Percentiles rank a stretch among this genome's conserved stretches.
Conservation (phyloP, 345 rosid genomes). For the Raphanus sativus region DNA sequence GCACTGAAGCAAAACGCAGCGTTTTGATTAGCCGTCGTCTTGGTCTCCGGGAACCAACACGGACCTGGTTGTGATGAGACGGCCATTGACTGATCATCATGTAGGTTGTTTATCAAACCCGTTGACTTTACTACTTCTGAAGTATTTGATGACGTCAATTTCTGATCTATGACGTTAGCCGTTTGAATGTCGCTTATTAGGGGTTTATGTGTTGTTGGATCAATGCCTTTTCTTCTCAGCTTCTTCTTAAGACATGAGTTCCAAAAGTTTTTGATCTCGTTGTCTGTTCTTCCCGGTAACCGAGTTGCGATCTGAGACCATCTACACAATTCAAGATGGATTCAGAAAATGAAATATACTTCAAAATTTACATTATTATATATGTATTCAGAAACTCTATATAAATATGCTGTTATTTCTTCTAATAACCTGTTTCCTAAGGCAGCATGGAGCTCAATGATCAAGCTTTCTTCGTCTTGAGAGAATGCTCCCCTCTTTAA, state of each 20-base stretch:
- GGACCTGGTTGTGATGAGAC: constrained; percentile 31
- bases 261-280: constrained; percentile 70
- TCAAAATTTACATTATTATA: background rate
- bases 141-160: constrained; percentile 25
- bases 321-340: constrained; percentile 32
- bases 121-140: constrained; percentile 37
- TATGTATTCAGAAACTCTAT: background rate
- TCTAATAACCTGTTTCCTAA: constrained; percentile 56
- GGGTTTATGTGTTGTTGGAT: constrained; percentile 41
- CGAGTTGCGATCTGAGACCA: constrained; percentile 72
- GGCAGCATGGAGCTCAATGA: constrained; percentile 57
- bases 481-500: constrained; percentile 79
- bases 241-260: constrained; percentile 67
- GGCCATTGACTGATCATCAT: constrained; percentile 35
- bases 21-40: constrained; percentile 28
- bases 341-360: background rate
- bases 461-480: constrained; percentile 59
- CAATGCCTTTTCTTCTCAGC: constrained; percentile 47
- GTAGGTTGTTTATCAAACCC: constrained; percentile 30
- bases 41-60: constrained; percentile 19
- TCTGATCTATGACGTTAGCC: constrained; percentile 42
- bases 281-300: constrained; percentile 63
- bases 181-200: constrained; percentile 50
- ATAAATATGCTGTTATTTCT: background rate
- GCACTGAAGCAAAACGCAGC: constrained; percentile 47